These are phyloP conservation scores for Hypoxylon rubiginosum DNA, from an alignment of 2,329 filamentous ascomycete genomes.

Conservation along the genomic window DNA sequence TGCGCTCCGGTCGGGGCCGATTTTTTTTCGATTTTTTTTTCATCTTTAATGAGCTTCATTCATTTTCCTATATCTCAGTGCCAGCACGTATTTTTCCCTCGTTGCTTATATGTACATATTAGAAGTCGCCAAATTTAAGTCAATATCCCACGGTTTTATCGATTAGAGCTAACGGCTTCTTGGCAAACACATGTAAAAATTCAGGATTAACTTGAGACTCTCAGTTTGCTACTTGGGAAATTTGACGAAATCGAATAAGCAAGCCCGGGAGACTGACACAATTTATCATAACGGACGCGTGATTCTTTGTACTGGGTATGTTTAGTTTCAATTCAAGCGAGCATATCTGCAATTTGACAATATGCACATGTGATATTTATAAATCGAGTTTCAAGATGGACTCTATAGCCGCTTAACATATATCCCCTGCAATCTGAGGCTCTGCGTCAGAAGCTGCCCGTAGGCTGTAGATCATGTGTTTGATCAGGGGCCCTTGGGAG, in stretches of 20 bases:
- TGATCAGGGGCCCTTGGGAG: constrained; percentile 30
- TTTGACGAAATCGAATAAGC: neutral
- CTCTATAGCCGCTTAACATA: constrained; percentile 23
- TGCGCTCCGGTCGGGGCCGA: neutral
- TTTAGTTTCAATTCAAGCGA: neutral
- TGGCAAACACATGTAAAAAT: neutral
- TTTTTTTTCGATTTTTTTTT: neutral
- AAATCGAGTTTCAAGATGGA: constrained; percentile 14
- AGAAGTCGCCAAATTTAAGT: neutral
- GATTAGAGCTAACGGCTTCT: neutral
- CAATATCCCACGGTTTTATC: neutral
- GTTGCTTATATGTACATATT: too few relatives aligned
- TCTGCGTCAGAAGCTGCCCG: constrained; percentile 33
- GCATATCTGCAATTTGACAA: too few relatives aligned
- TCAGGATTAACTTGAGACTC: neutral
- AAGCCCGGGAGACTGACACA: neutral
- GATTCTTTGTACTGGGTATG: neutral
- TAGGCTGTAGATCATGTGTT: constrained; percentile 37
- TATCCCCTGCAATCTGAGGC: constrained; percentile 38
- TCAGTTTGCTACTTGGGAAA: neutral
- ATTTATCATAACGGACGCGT: neutral
- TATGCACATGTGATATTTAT: neutral
- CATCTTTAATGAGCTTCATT: neutral
- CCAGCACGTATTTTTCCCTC: neutral
- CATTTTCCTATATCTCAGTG: neutral